Conservation (phyloP, 345 rosid genomes). For the Arabidopsis thaliana region DNA sequence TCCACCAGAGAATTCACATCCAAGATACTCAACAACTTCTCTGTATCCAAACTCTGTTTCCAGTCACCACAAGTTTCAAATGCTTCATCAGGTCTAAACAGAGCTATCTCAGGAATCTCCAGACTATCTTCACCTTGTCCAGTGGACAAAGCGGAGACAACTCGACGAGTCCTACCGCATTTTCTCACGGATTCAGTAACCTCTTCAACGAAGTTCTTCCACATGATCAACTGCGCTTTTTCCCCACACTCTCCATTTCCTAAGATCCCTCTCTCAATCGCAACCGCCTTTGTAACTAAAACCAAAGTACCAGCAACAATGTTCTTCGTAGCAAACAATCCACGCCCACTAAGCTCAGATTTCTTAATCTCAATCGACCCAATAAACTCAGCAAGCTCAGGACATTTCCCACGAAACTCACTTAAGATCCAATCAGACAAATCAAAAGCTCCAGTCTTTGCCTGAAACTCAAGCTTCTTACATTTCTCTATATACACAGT, state of each 20-base stretch:
- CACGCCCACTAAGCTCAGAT: conserved; percentile 82
- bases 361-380: conserved; percentile 61
- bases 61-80: conserved; percentile 10
- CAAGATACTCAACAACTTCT: conserved; percentile 63
- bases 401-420: conserved; percentile 65
- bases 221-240: conserved; percentile 75
- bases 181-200: conserved; percentile 53
- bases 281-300: conserved; percentile 73
- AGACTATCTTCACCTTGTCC: conserved; percentile 66
- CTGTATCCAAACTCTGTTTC: conserved; percentile 47
- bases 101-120: conserved; percentile 60
- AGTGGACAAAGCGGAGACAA: conserved; percentile 57
- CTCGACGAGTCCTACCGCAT: conserved; percentile 51
- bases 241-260: conserved; percentile 57
- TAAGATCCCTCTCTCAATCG: conserved; percentile 77
- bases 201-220: conserved; percentile 73
- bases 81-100: conserved; percentile 63
- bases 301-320: conserved; percentile 64
- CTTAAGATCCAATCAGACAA: conserved; percentile 78
- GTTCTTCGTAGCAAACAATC: conserved; percentile 73
- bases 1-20: conserved; percentile 93
- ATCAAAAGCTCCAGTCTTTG: conserved; percentile 80
- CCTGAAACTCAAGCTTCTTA: conserved; percentile 71
- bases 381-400: conserved; percentile 76
- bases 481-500: conserved; percentile 69